Percentiles rank a stretch among this genome's conserved stretches.
These are phyloP conservation scores for Fusarium transvaalense DNA, from an alignment of 2,329 filamentous ascomycete genomes.

Conservation along the genomic window DNA sequence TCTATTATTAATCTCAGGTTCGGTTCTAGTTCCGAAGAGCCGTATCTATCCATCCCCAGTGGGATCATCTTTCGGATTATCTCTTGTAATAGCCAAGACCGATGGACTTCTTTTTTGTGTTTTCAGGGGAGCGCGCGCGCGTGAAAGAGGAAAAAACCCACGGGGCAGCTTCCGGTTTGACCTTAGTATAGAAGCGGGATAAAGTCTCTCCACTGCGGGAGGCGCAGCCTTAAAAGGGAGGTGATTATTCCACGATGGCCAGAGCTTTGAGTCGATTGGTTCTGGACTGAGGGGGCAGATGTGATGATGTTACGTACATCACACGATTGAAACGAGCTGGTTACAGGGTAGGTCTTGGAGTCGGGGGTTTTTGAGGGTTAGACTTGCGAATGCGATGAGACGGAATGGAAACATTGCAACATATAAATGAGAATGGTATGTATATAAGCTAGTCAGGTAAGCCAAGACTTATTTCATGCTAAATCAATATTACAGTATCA, in stretches of 20 bases:
- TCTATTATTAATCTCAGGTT: too few species aligned
- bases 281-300: constrained; percentile 5
- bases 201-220: constrained; percentile 15
- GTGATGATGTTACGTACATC: constrained; percentile 14
- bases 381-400: constrained; percentile 4
- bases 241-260: constrained; percentile 8
- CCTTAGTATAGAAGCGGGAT: neutral
- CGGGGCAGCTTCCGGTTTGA: constrained; percentile 20
- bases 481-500: neutral
- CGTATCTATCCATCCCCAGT: neutral
- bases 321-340: neutral
- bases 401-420: neutral
- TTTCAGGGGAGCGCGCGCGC: too few species aligned
- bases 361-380: neutral
- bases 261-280: constrained; percentile 1
- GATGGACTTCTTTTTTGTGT: neutral
- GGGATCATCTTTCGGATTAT: neutral
- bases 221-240: constrained; percentile 31
- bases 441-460: neutral
- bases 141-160: too few species aligned
- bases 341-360: constrained; percentile 25
- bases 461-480: neutral
- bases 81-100: neutral
- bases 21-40: neutral
- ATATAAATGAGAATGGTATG: neutral